Evolutionary conservation across 2,329 filamentous ascomycete species (phyloP), one percentile per base, ranked within the genome.

Genomic region (Aspergillus ochraceoroseus): DNA sequence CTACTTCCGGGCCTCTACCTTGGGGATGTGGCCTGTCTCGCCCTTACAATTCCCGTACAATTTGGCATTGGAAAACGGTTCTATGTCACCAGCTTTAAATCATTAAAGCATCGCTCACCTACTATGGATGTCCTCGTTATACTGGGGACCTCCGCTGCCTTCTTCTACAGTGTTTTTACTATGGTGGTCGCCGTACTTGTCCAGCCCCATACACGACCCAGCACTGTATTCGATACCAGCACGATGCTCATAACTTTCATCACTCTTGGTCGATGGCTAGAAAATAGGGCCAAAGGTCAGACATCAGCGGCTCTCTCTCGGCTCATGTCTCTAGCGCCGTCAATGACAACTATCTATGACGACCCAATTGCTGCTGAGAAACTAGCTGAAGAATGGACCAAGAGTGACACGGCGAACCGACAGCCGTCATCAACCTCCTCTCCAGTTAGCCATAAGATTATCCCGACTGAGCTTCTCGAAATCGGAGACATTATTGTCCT

Each of bases 201-300:
- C n/a, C 71, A 79, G 14, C 85, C 87, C 5, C 87, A 96, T 60
- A 77, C 75, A 2, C 79, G 86, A 32, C 92, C 92, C 1, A 82
- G 80, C 48, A 95, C 88, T 2, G 85, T 95, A 11, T 98, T 98
- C 56, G 92, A 98, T 59, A 98, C 92, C 1, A 95, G 89, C 66
- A 95, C 88, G 14, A 98, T 96, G 92, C 75, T 98, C 36, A 89
- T 98, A 63, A 95, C 88, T 0, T 96, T 98, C 61, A 87, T 95
- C 63, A 88, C 85, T 1, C 70, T 98, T 2, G 87, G 92, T 3
- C 82, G 92, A 23, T 98, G 85, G 69, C 69, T 98, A 12, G 92
- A 98, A 66, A 98, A 96, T 61, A 74, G 82, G 12, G 92, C 92
- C 37, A 98, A 96, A 69, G 92, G 92, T 0, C 87, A 96, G 67